Conservation (phyloP, 2,329 filamentous ascomycete genomes). For the Rutstroemia sp. region DNA sequence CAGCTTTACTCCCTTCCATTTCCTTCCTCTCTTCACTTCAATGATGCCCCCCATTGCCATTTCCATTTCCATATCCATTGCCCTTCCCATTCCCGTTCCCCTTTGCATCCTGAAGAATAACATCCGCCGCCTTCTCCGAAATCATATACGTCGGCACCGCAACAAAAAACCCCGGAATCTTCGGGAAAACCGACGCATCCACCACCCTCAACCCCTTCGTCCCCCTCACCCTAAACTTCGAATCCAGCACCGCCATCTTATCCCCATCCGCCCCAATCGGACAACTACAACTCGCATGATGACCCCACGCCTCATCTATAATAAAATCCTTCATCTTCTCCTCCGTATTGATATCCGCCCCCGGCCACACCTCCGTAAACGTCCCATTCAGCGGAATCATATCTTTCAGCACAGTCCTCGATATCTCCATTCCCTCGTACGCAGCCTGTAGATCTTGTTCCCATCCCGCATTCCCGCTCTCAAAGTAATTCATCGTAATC, state of each 20-base stretch:
- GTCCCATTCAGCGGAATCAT: slow-evolving; percentile 32
- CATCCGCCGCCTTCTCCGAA: slow-evolving; percentile 45
- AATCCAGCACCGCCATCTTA: slow-evolving; percentile 37
- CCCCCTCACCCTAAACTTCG: slow-evolving; percentile 30
- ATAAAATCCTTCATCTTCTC: slow-evolving; percentile 40
- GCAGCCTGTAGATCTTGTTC: slow-evolving; percentile 15
- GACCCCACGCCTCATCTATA: slow-evolving; percentile 44
- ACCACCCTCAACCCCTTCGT: slow-evolving; percentile 44
- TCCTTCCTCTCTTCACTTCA: no score
- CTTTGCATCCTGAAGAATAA: slow-evolving; percentile 6
- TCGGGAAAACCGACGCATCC: slow-evolving; percentile 50
- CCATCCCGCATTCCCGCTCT: slow-evolving; percentile 1
- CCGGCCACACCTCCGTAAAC: slow-evolving; percentile 38
- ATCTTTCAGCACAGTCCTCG: slow-evolving; percentile 32
- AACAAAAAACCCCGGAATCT: slow-evolving; percentile 43
- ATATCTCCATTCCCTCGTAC: slow-evolving; percentile 12
- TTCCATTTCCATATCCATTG: no score
- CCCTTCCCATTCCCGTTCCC: not conserved
- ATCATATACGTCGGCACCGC: slow-evolving; percentile 47
- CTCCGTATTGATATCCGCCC: slow-evolving; percentile 28
- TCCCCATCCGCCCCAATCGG: slow-evolving; percentile 43
- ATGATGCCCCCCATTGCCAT: no score
- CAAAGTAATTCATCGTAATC: slow-evolving; percentile 56
- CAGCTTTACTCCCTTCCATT: no score
- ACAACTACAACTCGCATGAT: slow-evolving; percentile 48